Base-by-base conservation (phyloP, 352 stramenopile species). In the Elongisporangium senticosum region DNA sequence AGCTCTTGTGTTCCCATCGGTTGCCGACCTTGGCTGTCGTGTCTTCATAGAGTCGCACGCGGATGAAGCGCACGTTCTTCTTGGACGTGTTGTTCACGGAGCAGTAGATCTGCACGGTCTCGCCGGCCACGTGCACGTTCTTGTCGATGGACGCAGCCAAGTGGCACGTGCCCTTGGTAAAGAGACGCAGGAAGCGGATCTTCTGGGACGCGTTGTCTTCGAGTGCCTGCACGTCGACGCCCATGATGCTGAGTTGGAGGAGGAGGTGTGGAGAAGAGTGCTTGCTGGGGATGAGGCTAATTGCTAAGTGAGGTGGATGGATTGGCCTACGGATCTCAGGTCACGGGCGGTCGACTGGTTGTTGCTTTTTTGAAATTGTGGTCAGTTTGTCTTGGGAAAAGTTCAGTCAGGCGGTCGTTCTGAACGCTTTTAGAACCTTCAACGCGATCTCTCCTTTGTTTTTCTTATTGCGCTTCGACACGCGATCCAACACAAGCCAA, bases 11-110 rank as follows among this genome's bases (percentile, higher is more conserved):
- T 17, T 56, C 39, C 47, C 59, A 53, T 10, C 64, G 58, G 33
- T 75, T 64, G 0, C 64, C 64, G 23, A 75, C 51, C 40, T 69
- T 53, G 13, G 73, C 68, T 4, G 62, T 71, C 50, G 73, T 37
- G 22, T 73, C 68, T 7, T 76, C 65, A 28, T 68, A 71, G 21
- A 76, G 51, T 28, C 68, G 48, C 23, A 73, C 65, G 0, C 59
- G 71, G 26, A 73, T 51, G 17, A 14, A 64, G n/a, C 65, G 58
- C 65, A 73, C 69, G 50, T 76, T 58, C 14, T 65, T 65, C n/a
- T 59, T 61, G 21, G 68, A 73, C 26, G 68, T 66, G 47, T 76
- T 76, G 22, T 61, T 73, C 47, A 73, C 65, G 28, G 59, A 60
- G 2, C 63, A 24, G 49, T 68, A 62, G 26, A 73, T 53, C 11